Conservation (phyloP, 2,329 filamentous ascomycete genomes). For the Escovopsis sp. region DNA sequence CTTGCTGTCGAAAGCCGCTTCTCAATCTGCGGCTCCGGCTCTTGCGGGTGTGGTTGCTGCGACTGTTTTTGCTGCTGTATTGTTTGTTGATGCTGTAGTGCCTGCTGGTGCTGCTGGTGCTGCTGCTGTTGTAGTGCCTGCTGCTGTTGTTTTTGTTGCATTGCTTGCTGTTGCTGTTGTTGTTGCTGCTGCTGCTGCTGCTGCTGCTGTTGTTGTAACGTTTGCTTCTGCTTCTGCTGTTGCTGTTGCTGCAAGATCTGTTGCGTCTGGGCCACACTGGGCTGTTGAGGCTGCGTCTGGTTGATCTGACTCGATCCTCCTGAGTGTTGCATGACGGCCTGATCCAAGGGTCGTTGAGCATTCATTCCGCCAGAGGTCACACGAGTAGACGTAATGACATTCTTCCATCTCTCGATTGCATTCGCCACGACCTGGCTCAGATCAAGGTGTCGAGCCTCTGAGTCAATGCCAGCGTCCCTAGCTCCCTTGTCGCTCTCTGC, state of each 20-base stretch:
- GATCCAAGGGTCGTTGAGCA: slow-evolving; percentile 34
- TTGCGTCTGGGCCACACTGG: slow-evolving; percentile 9
- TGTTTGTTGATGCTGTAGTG: no score
- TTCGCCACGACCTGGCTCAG: slow-evolving; percentile 35
- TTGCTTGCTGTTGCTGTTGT: neutral
- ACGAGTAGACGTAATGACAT: slow-evolving; percentile 39
- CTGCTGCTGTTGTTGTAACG: no score
- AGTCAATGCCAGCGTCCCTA: slow-evolving; percentile 28
- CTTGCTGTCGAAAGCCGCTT: slow-evolving; percentile 22
- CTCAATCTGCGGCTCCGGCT: slow-evolving; percentile 5
- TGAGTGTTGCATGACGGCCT: slow-evolving; percentile 11
- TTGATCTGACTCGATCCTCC: slow-evolving; percentile 10
- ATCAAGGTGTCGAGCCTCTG: slow-evolving; percentile 38
- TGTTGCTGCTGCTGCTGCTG: neutral
- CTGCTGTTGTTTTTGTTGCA: neutral
- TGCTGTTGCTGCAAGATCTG: neutral
- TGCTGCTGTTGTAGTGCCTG: neutral
- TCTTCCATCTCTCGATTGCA: slow-evolving; percentile 49
- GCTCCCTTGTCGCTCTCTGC: slow-evolving; percentile 29
- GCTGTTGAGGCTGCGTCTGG: slow-evolving; percentile 11
- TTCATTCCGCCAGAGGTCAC: slow-evolving; percentile 29
- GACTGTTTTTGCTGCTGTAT: no score
- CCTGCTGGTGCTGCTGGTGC: no score
- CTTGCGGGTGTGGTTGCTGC: neutral
- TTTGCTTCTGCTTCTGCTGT: no score